Base-by-base conservation (phyloP, 768 basidiomycete species). In the Tulasnella sp. region DNA sequence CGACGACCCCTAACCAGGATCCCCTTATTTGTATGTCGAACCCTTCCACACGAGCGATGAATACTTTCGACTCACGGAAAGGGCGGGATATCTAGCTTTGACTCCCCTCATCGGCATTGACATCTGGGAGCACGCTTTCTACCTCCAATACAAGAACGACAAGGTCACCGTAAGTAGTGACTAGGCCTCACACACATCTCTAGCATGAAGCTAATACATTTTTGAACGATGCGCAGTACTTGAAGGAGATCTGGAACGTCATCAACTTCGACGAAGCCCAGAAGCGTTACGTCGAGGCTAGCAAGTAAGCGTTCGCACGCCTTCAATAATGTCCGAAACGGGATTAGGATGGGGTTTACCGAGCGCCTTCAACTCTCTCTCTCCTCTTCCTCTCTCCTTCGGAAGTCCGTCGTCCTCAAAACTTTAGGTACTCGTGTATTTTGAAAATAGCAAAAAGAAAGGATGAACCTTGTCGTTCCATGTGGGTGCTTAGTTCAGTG, bases 101-200 rank as follows among this genome's bases (percentile, higher is more conserved):
- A 81, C 86, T 70, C 92, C 94, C 70, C 86, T 97, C 82, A 91
- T 95, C 76, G 94, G 94, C 59, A 89, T 97, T 76, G 94, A 95
- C 75, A 88, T 95, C 78, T 96, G 94, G 94, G 94, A 96, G 82
- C 94, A 95, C 78, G 92, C 79, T 39, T 81, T 94, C 84, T 98
- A 96, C 83, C 86, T 96, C 77, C 94, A 98, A 80, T 98, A 98
- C 83, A 87, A 90, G 81, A 97, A 96, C 82, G 93, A 94, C 79
- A 96, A 96, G 86, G 87, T 81, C 73, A 91, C 96, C 77, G 94
- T 95, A 78, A 80, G 94, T 86, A 8, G 44, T 32, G 37, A 29
- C 16, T 26, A 19, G 34, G 26, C 9, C 26, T n/a, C 22, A n/a
- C 52, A 5, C 34, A 32, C 2, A 1, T 14, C 16, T 8, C 69